Percentiles rank a stretch among this genome's conserved stretches.
Evolutionary conservation across 2,329 filamentous ascomycete genomes (phyloP).

Genomic region (Exophiala viscosa): DNA sequence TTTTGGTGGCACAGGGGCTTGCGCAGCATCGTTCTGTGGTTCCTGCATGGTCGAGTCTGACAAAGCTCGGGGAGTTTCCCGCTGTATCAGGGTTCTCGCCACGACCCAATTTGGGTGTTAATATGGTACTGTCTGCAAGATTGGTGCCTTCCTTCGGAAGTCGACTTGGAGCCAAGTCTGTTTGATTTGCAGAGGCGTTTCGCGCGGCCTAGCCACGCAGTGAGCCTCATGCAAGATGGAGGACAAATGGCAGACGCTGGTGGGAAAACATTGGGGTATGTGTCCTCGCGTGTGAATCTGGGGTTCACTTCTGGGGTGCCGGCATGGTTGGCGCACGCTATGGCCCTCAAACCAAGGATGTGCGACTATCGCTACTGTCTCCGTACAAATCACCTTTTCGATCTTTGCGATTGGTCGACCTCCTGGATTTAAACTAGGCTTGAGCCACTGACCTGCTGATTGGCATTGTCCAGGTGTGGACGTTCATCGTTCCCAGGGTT

Average conservation of each 20-base stretch:
- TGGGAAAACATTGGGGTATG: not conserved
- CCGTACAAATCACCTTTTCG: not conserved
- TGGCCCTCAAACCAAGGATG: too few species aligned
- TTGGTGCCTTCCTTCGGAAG: not conserved
- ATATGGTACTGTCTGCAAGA: not conserved
- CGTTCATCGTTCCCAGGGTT: not conserved
- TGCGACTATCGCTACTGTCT: not conserved
- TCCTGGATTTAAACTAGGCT: not conserved
- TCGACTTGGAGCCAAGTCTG: not conserved
- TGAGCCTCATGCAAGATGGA: not conserved
- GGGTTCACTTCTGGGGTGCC: not conserved
- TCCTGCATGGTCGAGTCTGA: not conserved
- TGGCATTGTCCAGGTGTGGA: not conserved
- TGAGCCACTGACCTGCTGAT: not conserved
- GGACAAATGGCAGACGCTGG: not conserved
- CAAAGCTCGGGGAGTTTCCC: not conserved
- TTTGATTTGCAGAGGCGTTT: not conserved
- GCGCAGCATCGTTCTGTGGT: not conserved
- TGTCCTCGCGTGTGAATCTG: not conserved
- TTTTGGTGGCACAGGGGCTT: not conserved
- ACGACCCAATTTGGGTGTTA: not conserved
- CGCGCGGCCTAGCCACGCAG: not conserved
- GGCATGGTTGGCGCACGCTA: not conserved
- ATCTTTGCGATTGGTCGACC: not conserved
- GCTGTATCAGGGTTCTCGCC: not conserved